These are phyloP conservation scores for Cryphonectria carpinicola DNA, from an alignment of 2,329 filamentous ascomycete genomes.

Conservation along the genomic window DNA sequence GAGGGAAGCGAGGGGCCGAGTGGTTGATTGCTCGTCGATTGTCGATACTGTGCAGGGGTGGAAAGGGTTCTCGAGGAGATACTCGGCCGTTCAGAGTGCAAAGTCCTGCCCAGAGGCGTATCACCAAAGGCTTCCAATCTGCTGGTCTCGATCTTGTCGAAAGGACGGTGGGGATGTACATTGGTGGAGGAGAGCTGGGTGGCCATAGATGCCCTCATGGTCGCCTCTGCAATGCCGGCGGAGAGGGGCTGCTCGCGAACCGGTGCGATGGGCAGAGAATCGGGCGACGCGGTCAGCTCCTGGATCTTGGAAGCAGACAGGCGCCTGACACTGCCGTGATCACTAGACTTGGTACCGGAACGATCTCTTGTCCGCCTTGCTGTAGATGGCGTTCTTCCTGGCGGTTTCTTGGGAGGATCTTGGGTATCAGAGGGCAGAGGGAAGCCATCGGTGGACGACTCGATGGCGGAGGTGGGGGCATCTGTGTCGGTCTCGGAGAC, in stretches of 20 bases:
- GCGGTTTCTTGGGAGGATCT: constrained; percentile 17
- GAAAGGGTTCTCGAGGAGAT: constrained; percentile 48
- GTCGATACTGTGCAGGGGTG: constrained; percentile 51
- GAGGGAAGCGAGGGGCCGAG: constrained; percentile 37
- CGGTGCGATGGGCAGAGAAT: constrained; percentile 60
- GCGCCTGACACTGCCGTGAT: constrained; percentile 52
- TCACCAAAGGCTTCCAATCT: constrained; percentile 30
- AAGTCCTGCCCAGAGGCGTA: constrained; percentile 38
- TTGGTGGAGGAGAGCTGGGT: constrained; percentile 39
- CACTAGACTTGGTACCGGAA: constrained; percentile 38
- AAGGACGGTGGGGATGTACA: constrained; percentile 15
- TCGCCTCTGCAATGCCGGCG: constrained; percentile 42
- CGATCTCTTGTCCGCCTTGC: constrained; percentile 31
- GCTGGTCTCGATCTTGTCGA: constrained; percentile 35
- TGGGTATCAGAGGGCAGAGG: constrained; percentile 6
- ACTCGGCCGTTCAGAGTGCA: constrained; percentile 37
- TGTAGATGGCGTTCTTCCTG: constrained; percentile 18
- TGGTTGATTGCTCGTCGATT: constrained; percentile 39
- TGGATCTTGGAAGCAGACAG: constrained; percentile 64
- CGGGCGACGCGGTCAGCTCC: constrained; percentile 58
- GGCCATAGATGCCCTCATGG: constrained; percentile 38
- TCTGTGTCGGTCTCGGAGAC: constrained; percentile 29
- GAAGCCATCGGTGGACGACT: constrained; percentile 20
- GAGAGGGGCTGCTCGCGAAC: constrained; percentile 44
- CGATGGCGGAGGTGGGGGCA: constrained; percentile 20